A percentile compares a stretch with the other conserved stretches of the same genome.
phyloP scores from a whole-genome alignment of 2,329 filamentous ascomycete species.

The Lachnellula subtilissima region DNA sequence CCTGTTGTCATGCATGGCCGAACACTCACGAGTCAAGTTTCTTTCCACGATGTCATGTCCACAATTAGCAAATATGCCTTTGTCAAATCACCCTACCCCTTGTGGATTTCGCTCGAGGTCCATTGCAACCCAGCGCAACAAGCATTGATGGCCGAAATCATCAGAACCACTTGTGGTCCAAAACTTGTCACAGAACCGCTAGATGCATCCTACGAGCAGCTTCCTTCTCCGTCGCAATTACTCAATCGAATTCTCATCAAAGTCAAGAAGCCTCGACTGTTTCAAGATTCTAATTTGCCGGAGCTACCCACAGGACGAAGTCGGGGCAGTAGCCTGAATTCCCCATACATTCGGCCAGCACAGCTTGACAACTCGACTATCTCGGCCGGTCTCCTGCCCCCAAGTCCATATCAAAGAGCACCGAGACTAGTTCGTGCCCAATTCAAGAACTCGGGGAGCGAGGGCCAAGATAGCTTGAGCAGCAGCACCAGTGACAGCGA shows the following conservation, averaged over 20 bases:
- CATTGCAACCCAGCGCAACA: constrained; percentile 86
- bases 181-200: constrained; percentile 73
- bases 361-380: constrained; percentile 53
- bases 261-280: constrained; percentile 69
- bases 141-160: constrained; percentile 80
- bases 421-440: constrained; percentile 18
- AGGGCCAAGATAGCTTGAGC: constrained; percentile 45
- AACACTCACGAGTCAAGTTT: constrained; percentile 81
- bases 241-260: constrained; percentile 85
- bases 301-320: constrained; percentile 46
- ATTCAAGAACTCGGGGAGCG: constrained; percentile 23
- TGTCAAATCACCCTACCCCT: constrained; percentile 74
- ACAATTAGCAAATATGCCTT: constrained; percentile 96
- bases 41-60: constrained; percentile 86
- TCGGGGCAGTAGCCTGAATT: constrained; percentile 69
- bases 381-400: constrained; percentile 46
- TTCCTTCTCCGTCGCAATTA: constrained; percentile 84
- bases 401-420: constrained; percentile 41
- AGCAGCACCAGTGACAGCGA: constrained; percentile 78
- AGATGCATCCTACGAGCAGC: constrained; percentile 58
- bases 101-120: constrained; percentile 94
- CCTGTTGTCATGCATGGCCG: constrained; percentile 89
- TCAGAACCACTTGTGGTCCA: constrained; percentile 78
- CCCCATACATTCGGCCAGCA: constrained; percentile 63
- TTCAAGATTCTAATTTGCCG: constrained; percentile 34